Conservation (phyloP, 164 flowering plant species). For the Buxus sempervirens region DNA sequence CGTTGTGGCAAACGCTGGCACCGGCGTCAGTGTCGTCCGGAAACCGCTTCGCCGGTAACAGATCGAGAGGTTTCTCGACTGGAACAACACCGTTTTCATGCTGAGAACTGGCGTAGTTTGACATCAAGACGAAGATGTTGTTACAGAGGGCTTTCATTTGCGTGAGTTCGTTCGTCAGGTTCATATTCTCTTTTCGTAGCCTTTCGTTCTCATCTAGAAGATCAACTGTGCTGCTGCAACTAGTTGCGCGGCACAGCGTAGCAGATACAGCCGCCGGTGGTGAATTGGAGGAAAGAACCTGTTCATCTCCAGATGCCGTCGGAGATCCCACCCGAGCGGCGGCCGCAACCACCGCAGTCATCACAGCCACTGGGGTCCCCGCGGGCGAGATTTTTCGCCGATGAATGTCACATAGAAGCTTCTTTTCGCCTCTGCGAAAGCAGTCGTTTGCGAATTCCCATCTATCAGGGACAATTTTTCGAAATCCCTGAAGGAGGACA, state of each 20-base stretch:
- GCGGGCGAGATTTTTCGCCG: slow-evolving; percentile 53
- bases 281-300: slow-evolving; percentile 50
- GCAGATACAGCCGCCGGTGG: slow-evolving; percentile 30
- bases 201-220: slow-evolving; percentile 59
- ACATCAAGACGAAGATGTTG: slow-evolving; percentile 40
- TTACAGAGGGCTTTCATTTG: slow-evolving; percentile 46
- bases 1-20: slow-evolving; percentile 5
- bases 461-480: slow-evolving; percentile 76
- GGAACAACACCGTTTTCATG: slow-evolving; percentile 13
- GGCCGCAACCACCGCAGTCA: slow-evolving; percentile 15
- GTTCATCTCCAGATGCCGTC: slow-evolving; percentile 62
- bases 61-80: slow-evolving; percentile 27
- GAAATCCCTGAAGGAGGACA: slow-evolving; percentile 41
- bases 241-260: slow-evolving; percentile 22
- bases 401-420: slow-evolving; percentile 64
- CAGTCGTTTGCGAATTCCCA: slow-evolving; percentile 89
- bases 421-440: slow-evolving; percentile 64
- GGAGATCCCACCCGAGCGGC: slow-evolving; percentile 32
- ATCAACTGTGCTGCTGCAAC: slow-evolving; percentile 39
- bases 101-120: slow-evolving; percentile 34
- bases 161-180: slow-evolving; percentile 37
- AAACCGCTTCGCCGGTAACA: slow-evolving; percentile 21
- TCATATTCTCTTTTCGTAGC: slow-evolving; percentile 41
- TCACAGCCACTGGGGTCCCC: slow-evolving; percentile 1
- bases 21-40: not conserved